phyloP scores from a whole-genome alignment of 1,284 basidiomycete species.

The Tylopilus sp. region DNA sequence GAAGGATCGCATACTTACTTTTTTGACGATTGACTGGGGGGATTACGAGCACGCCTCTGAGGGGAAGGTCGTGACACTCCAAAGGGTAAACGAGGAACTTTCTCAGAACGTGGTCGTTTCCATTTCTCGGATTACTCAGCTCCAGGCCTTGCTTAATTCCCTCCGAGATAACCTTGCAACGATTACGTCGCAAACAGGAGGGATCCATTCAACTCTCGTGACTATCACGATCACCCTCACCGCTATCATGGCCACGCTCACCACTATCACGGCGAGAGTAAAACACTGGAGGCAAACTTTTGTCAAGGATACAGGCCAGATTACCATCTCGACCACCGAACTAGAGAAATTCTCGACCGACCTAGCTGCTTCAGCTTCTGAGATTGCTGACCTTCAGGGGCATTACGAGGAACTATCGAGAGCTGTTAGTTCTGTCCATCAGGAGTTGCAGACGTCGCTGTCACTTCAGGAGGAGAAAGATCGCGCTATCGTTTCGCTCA shows the following conservation, averaged over 20 bases:
- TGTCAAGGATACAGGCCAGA: not conserved
- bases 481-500: conserved; percentile 7
- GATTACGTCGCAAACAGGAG: not conserved
- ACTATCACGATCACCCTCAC: not conserved
- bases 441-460: conserved; percentile 5
- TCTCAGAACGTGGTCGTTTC: not conserved
- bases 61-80: conserved; percentile 3
- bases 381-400: too few species aligned
- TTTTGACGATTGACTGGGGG: conserved; percentile 3
- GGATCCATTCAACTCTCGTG: not conserved
- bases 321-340: conserved; percentile 18
- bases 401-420: conserved; percentile 11
- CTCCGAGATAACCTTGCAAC: not conserved
- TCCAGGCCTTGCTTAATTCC: conserved; percentile 12
- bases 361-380: conserved; percentile 5
- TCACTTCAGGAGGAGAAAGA: conserved; percentile 10
- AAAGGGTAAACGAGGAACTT: conserved; percentile 13
- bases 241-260: too few species aligned
- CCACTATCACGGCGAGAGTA: too few species aligned
- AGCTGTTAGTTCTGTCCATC: conserved; percentile 10
- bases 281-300: conserved; percentile 11
- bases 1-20: conserved; percentile 11
- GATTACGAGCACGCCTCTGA: not conserved
- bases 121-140: conserved; percentile 2
- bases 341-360: conserved; percentile 19